These are phyloP conservation scores for Globisporangium mamillatum DNA, from an alignment of 352 stramenopile species.

Conservation along the genomic window DNA sequence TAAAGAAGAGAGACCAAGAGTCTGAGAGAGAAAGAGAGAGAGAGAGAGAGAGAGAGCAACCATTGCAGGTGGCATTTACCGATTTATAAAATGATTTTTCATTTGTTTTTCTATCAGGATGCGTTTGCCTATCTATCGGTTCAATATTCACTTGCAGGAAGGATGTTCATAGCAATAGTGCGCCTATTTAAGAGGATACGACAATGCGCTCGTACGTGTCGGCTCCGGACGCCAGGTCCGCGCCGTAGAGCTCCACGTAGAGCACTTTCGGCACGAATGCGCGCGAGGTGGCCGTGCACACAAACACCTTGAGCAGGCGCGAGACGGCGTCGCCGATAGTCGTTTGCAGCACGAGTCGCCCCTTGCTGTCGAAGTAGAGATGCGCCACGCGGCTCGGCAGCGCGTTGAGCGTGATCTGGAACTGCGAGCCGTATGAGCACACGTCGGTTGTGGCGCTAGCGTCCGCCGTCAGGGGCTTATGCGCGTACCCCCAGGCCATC, in stretches of 20 bases:
- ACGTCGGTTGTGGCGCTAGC: background rate
- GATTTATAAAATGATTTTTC: slow-evolving; percentile 12
- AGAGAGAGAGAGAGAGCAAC: background rate
- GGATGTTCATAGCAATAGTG: too few relatives aligned
- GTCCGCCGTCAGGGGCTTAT: slow-evolving; percentile 32
- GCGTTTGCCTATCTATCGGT: background rate
- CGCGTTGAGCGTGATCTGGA: slow-evolving; percentile 62
- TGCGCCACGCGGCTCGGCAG: slow-evolving; percentile 48
- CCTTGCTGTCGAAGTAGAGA: slow-evolving; percentile 59
- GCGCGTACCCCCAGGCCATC: slow-evolving; percentile 68
- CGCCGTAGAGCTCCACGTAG: slow-evolving; percentile 75
- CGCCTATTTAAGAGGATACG: slow-evolving; percentile 20
- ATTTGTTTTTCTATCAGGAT: background rate
- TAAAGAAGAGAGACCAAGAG: slow-evolving; percentile 13
- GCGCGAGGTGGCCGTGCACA: slow-evolving; percentile 51
- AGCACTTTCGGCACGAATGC: slow-evolving; percentile 75
- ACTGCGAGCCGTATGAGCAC: slow-evolving; percentile 34
- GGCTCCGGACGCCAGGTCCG: slow-evolving; percentile 37
- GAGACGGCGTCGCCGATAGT: slow-evolving; percentile 42
- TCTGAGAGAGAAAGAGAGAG: slow-evolving; percentile 4
- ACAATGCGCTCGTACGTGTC: slow-evolving; percentile 67
- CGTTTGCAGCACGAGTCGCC: slow-evolving; percentile 52
- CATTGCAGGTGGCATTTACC: background rate
- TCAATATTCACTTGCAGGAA: background rate
- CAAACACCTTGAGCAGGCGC: slow-evolving; percentile 71